These are phyloP conservation scores for Pichia sporocuriosa DNA, from an alignment of 805 yeast genomes.

Conservation along the genomic window DNA sequence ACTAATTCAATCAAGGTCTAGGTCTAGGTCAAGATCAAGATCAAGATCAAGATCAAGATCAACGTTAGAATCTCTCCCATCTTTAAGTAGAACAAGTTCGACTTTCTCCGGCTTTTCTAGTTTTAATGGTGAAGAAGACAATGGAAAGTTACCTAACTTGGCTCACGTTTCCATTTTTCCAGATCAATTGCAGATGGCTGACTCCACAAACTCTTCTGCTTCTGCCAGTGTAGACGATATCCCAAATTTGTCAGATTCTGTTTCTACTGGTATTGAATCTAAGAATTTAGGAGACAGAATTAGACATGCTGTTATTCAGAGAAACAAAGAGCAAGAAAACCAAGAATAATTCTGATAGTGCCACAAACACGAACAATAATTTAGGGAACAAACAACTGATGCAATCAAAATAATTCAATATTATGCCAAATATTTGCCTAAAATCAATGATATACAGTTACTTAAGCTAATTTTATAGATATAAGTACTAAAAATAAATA, in stretches of 20 bases:
- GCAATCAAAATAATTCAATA: too few species aligned
- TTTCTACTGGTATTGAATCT: constrained; percentile 5
- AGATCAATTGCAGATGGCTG: constrained; percentile 24
- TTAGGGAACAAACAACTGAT: too few species aligned
- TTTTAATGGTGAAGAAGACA: constrained; percentile 12
- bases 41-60: constrained; percentile 12
- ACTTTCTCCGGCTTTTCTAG: constrained; percentile 26
- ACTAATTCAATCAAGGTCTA: constrained; percentile 18
- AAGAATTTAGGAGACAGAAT: constrained; percentile 15
- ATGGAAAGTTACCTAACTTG: constrained; percentile 22
- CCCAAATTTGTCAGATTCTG: neutral
- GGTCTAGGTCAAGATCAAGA: constrained; percentile 15
- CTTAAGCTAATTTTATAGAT: too few species aligned
- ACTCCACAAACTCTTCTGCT: constrained; percentile 12
- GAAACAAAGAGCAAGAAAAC: constrained; percentile 17
- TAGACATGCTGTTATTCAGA: constrained; percentile 22
- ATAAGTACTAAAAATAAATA: too few species aligned
- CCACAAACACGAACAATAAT: too few species aligned
- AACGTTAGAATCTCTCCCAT: constrained; percentile 6
- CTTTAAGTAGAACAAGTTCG: constrained; percentile 17
- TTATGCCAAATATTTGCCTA: too few species aligned
- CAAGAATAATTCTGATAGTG: too few species aligned
- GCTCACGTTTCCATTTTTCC: constrained; percentile 30
- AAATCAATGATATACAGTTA: too few species aligned
- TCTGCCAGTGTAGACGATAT: constrained; percentile 1